Evolutionary conservation across 345 rosid genomes (phyloP).

Genomic region (Eucalyptus curtisii): DNA sequence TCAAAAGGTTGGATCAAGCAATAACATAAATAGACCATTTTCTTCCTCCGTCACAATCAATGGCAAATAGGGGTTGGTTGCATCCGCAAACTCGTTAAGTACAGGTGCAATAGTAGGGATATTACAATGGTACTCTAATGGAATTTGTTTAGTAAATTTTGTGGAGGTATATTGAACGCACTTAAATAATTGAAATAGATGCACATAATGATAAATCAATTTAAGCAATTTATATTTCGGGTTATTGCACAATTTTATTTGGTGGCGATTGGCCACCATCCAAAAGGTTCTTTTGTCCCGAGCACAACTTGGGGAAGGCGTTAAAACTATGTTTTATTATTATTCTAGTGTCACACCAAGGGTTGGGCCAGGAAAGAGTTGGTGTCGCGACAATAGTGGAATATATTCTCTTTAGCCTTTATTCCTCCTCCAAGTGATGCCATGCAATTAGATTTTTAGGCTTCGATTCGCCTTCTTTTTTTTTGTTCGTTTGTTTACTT

Average conservation of each 20-base stretch:
- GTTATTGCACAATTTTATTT: background rate
- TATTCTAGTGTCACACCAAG: background rate
- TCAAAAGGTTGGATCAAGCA: background rate
- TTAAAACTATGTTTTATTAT: background rate
- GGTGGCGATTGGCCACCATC: background rate
- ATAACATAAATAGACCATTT: background rate
- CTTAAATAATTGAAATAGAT: background rate
- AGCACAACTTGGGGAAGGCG: background rate
- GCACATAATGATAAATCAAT: background rate
- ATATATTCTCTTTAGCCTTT: background rate
- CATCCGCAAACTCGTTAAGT: background rate
- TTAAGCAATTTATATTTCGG: background rate
- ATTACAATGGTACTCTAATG: background rate
- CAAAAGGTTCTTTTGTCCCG: background rate
- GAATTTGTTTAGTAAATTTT: background rate
- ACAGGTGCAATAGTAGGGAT: background rate
- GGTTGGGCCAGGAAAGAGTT: background rate
- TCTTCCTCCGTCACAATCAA: background rate
- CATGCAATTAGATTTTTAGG: background rate
- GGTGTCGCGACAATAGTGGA: background rate
- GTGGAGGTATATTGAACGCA: background rate
- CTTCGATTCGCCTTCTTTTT: background rate
- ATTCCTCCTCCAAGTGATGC: background rate
- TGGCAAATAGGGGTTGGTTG: background rate
- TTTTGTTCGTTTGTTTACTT: background rate